These are phyloP conservation scores for Tylopilus vinaceipallidus DNA, from an alignment of 768 basidiomycete species.

Conservation along the genomic window DNA sequence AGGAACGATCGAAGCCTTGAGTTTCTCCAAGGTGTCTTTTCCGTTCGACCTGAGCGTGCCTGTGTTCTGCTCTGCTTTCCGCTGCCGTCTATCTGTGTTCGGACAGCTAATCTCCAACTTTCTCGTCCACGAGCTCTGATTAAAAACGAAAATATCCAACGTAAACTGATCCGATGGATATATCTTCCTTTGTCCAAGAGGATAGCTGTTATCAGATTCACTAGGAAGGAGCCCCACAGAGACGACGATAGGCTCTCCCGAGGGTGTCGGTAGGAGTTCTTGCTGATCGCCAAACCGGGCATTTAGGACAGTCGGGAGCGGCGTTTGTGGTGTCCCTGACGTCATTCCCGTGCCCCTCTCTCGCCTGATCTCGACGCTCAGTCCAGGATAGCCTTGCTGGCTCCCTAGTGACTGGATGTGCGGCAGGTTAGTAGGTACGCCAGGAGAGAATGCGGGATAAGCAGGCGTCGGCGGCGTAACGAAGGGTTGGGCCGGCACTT, in stretches of 20 bases:
- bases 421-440: slow-evolving; percentile 47
- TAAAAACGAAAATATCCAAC: slow-evolving; percentile 86
- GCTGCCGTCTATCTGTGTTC: slow-evolving; percentile 44
- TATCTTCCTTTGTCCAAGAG: slow-evolving; percentile 44
- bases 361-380: slow-evolving; percentile 66
- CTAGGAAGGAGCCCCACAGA: slow-evolving; percentile 55
- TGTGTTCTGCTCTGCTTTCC: slow-evolving; percentile 34
- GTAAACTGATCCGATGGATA: slow-evolving; percentile 75
- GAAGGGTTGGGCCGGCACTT: slow-evolving; percentile 17
- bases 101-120: slow-evolving; percentile 76
- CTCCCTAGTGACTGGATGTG: slow-evolving; percentile 52
- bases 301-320: slow-evolving; percentile 50
- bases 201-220: slow-evolving; percentile 12
- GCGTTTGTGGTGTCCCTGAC: slow-evolving; percentile 45
- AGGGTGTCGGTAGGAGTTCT: slow-evolving; percentile 9
- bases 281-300: slow-evolving; percentile 35
- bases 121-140: slow-evolving; percentile 72
- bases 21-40: slow-evolving; percentile 24
- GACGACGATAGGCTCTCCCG: slow-evolving; percentile 63
- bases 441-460: slow-evolving; percentile 63
- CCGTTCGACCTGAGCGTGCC: slow-evolving; percentile 16
- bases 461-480: slow-evolving; percentile 60
- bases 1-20: slow-evolving; percentile 30
- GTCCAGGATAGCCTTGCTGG: slow-evolving; percentile 48
- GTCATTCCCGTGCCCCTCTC: slow-evolving; percentile 44